Evolutionary conservation across 371 early-diverging fungal genomes (phyloP), one percentile per base, ranked within the genome.

Genomic region (Thermomucor indicae-seudaticae): DNA sequence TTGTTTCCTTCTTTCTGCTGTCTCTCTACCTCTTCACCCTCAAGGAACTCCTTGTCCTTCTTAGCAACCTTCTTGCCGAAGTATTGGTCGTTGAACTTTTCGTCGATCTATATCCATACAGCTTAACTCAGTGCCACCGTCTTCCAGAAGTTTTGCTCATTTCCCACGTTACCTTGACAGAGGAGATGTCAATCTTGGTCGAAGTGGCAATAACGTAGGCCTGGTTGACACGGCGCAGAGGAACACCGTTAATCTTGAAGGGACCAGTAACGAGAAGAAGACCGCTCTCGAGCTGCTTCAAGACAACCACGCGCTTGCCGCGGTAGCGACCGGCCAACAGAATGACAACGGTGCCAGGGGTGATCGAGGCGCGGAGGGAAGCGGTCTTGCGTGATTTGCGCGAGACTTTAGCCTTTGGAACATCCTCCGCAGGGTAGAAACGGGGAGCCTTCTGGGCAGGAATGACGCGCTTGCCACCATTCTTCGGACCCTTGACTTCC

Each of bases 171-270:
- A 91, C 81, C 74, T 78, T 77, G 70, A 88, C 81, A 50, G 66
- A 67, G 51, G 89, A 76, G 50, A 97, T 55, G 59, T 97, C 95
- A 47, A 98, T 75, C 85, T 93, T 93, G 80, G 97, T 92, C 62
- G 95, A 92, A 65, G 97, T 97, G 68, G 97, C 95, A 70, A 96
- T 88, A 56, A 92, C 96, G 75, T 95, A 97, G 62, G 96, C 91
- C 79, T 94, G 96, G 88, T 94, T 92, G 77, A 97, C 94, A 49
- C 98, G 92, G 55, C 91, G 84, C 55, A 97, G 76, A 47, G 98
- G 98, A 30, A 97, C 93, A 65, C 98, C 98, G 86, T 97, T 97
- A 80, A 95, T 72, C 82, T 88, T 89, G 90, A 85, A 92, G 55
- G 98, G 98, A 51, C 98, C 98, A 58, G 96, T 89, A 66, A 97